These are phyloP conservation scores for Stagonosporopsis cucurbitacearum DNA, from an alignment of 2,329 filamentous ascomycete species.

Conservation along the genomic window DNA sequence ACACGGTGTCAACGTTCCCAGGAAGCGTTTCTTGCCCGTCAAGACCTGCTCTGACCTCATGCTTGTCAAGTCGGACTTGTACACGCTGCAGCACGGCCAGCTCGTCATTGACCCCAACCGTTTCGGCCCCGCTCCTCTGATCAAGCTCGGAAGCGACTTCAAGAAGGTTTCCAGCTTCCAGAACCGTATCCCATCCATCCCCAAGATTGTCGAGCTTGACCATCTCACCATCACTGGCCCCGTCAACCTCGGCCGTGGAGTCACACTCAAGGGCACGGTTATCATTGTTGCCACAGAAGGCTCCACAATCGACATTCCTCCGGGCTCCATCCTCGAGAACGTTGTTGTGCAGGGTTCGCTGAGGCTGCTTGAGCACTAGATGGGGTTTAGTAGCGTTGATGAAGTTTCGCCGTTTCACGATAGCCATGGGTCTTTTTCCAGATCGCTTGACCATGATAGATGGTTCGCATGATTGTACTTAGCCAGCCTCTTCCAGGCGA, in stretches of 20 bases:
- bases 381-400: slow-evolving; percentile 19
- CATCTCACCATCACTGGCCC: slow-evolving; percentile 97
- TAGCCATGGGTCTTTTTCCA: slow-evolving; percentile 29
- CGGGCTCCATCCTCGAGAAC: slow-evolving; percentile 96
- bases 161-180: slow-evolving; percentile 99
- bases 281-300: slow-evolving; percentile 99
- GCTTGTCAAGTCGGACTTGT: slow-evolving; percentile 99
- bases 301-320: slow-evolving; percentile 96
- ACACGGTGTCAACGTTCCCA: slow-evolving; percentile 98
- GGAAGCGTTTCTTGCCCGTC: slow-evolving; percentile 97
- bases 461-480: slow-evolving; percentile 36
- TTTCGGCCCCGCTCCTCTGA: slow-evolving; percentile 94
- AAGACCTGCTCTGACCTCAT: slow-evolving; percentile 99
- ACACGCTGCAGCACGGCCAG: slow-evolving; percentile 98
- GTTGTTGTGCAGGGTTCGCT: slow-evolving; percentile 98
- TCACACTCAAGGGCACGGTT: slow-evolving; percentile 96
- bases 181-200: slow-evolving; percentile 84
- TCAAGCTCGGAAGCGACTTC: slow-evolving; percentile 99
- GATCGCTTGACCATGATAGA: slow-evolving; percentile 25
- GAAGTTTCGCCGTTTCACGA: slow-evolving; percentile 35
- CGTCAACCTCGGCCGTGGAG: slow-evolving; percentile 94
- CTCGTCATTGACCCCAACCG: slow-evolving; percentile 95
- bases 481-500: slow-evolving; percentile 18
- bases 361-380: slow-evolving; percentile 71
- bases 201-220: slow-evolving; percentile 88